Base-by-base conservation (phyloP, 352 stramenopile genomes). In the Globisporangium uncinulatum region DNA sequence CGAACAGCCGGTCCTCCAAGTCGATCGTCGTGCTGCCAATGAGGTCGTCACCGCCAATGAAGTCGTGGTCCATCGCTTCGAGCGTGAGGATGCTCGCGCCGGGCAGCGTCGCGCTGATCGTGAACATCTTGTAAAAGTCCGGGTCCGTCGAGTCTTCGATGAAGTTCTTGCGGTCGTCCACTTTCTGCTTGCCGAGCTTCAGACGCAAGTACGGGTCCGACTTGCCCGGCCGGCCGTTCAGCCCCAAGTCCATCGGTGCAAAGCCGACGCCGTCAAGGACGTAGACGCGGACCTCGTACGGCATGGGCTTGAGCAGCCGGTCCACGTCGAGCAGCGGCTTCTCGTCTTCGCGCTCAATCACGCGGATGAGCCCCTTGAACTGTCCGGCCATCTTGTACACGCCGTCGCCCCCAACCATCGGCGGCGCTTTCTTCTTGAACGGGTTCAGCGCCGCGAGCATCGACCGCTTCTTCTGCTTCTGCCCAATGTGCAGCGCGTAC, bases 21-120 rank as follows among this genome's bases (percentile, higher is more conserved):
- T 98, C 93, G 59, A 98, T 97, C 0, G 72, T 85, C n/a, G 92
- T 98, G 50, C 72, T 77, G 9, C 93, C 93, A 44, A 98, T 97
- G 20, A 98, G 65, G 49, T 98, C 90, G 54, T 98, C 91, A 19
- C 76, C 82, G 21, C 84, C 85, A 47, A 98, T 91, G 2, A 89
- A 62, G 54, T 98, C 89, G 51, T 91, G 86, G 64, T 98, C 93
- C 75, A 95, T 94, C 0, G 90, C 80, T 44, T 94, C 73, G 44
- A 97, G 96, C 45, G 85, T 83, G 46, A 98, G 60, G 45, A 90
- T 80, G 11, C 83, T 87, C 1, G 88, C 79, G 43, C 92, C 92
- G 2, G 92, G 92, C 1, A 98, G 77, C 44, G 80, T 83, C 3
- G 84, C 79, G 54, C 84, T 91, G 44, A 98, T 66, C 69, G 84